Evolutionary conservation across 192 early-diverging fungal species (phyloP), one percentile per base, ranked within the genome.

Genomic region (Dissophora ornata): DNA sequence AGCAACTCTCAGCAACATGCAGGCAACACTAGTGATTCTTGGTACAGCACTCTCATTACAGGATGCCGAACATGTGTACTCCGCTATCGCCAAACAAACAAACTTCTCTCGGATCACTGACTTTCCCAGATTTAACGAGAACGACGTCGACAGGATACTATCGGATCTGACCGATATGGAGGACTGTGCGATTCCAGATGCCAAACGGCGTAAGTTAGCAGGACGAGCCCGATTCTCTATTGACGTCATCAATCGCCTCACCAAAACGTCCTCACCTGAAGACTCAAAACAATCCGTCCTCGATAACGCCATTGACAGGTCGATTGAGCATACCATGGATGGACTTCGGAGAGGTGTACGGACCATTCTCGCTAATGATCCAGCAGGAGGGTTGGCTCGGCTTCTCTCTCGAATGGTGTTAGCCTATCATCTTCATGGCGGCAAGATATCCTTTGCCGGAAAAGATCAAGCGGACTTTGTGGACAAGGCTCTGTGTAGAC

Each of bases 331-430:
- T 55, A 25, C 44, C 13, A 62, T 45, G 53, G 24, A 3, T 33
- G 69, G 42, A 2, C 59, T 62, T 24, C 24, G 44, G 0, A 11
- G 1, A 22, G 45, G 24, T 1, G 22, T 71, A 33, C 51, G 19
- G 0, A 34, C 18, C 9, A 51, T 64, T 42, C 53, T 73, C 1
- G 28, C 56, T 0, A 24, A 11, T 9, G 57, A 73, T 25, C 19
- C 12, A 9, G 33, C 61, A 3, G 55, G 48, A 2, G 62, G 29
- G 0, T 24, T 33, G 3, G 52, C 11, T 1, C 75, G 30, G 52
- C 55, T 79, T 32, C 67, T 79, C 58, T 28, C 51, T 32, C 44
- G 65, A 22, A 63, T 69, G 75, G 60, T 79, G 24, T 24, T 79
- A 46, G 66, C 75, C 36, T 38, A 38, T 38, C 36, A 38, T 38